Evolutionary conservation across 2,329 filamentous ascomycete species (phyloP).

Genomic region (Ophiostoma tasmaniense): DNA sequence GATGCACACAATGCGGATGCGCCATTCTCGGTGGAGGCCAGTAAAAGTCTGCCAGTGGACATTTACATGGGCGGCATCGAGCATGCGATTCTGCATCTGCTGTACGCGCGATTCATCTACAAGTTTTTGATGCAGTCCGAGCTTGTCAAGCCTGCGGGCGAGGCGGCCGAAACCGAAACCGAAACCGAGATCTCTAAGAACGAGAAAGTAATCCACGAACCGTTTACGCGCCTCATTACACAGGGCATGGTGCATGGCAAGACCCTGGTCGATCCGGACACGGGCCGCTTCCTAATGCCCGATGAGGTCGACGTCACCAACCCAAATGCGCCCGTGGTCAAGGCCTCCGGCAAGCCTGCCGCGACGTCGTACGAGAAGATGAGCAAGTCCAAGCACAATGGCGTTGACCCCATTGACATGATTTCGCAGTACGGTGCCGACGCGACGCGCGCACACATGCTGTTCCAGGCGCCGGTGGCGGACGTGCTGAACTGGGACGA

Average conservation of each 20-base stretch:
- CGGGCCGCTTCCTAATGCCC: conserved; percentile 67
- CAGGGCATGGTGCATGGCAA: conserved; percentile 92
- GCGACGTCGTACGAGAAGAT: conserved; percentile 76
- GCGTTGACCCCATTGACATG: conserved; percentile 68
- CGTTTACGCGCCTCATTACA: conserved; percentile 72
- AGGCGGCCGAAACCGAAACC: not conserved
- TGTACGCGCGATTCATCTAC: conserved; percentile 84
- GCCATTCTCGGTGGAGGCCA: conserved; percentile 53
- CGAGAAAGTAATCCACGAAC: conserved; percentile 48
- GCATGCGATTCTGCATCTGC: conserved; percentile 80
- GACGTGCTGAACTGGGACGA: conserved; percentile 87
- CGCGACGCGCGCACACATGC: conserved; percentile 73
- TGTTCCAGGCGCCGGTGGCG: conserved; percentile 78
- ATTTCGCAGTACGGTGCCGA: conserved; percentile 73
- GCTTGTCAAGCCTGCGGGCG: conserved; percentile 23
- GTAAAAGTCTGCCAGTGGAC: conserved; percentile 62
- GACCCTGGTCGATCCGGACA: conserved; percentile 67
- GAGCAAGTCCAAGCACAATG: conserved; percentile 92
- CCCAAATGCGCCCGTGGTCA: conserved; percentile 50
- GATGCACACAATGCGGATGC: conserved; percentile 57
- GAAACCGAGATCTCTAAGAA: not conserved
- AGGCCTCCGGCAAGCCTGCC: conserved; percentile 49
- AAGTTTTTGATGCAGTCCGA: conserved; percentile 63
- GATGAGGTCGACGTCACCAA: conserved; percentile 61
- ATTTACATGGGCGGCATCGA: conserved; percentile 86